Evolutionary conservation across 1,139 yeast genomes (phyloP).

Genomic region (Blastobotrys arbuscula): DNA sequence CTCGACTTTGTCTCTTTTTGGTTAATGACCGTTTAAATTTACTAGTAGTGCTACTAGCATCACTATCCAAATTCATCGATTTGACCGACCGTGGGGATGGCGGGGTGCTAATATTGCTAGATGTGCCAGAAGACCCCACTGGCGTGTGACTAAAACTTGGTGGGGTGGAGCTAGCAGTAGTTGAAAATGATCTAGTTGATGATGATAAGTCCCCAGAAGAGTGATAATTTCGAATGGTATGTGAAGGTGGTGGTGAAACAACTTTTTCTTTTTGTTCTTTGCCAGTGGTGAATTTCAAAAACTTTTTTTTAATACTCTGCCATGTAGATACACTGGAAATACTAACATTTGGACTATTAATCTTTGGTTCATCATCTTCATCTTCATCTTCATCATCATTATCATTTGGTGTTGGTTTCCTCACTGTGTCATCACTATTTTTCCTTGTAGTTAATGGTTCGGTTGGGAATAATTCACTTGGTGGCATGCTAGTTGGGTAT

Average conservation of each 20-base stretch:
- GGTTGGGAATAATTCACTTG: slow-evolving; percentile 10
- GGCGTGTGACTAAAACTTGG: slow-evolving; percentile 19
- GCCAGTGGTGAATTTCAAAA: neutral
- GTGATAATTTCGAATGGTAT: slow-evolving; percentile 7
- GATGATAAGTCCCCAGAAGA: slow-evolving; percentile 4
- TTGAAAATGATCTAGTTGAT: neutral
- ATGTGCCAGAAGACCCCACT: slow-evolving; percentile 14
- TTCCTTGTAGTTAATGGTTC: slow-evolving; percentile 2
- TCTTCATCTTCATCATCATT: neutral
- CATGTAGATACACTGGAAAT: neutral
- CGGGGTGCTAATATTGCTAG: slow-evolving; percentile 17
- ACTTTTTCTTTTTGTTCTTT: neutral
- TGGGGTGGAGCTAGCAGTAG: slow-evolving; percentile 14
- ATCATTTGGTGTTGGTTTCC: slow-evolving; percentile 6
- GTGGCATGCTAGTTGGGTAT: slow-evolving; percentile 25
- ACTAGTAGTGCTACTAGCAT: neutral
- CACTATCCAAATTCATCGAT: neutral
- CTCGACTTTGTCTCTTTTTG: neutral
- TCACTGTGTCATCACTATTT: slow-evolving; percentile 13
- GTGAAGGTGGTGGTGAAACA: neutral
- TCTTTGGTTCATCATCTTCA: neutral
- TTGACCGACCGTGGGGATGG: slow-evolving; percentile 20
- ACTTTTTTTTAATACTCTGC: slow-evolving; percentile 3
- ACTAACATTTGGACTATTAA: neutral
- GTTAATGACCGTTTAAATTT: neutral